Conservation (phyloP, 108 stramenopile species). For the Chaetoceros muelleri region DNA sequence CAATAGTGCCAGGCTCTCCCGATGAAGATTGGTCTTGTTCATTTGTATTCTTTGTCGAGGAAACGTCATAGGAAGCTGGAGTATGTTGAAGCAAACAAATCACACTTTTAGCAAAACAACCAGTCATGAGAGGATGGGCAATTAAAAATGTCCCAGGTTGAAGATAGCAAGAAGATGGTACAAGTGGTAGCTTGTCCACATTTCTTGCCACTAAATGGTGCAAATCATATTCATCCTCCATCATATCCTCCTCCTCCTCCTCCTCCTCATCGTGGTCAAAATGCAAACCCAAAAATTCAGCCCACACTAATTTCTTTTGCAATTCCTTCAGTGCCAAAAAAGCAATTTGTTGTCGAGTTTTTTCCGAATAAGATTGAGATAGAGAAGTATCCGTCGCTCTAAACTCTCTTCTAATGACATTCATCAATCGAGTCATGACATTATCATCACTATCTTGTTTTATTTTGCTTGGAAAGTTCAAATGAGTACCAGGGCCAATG, state of each 20-base stretch:
- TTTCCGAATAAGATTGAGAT: conserved; percentile 29
- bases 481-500: conserved; percentile 15
- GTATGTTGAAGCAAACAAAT: conserved; percentile 67
- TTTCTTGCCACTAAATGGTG: conserved; percentile 11
- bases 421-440: conserved; percentile 8
- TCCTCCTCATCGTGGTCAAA: not conserved
- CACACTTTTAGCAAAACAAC: conserved; percentile 61
- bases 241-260: conserved; percentile 7
- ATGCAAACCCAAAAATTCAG: conserved; percentile 26
- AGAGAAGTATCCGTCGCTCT: conserved; percentile 21
- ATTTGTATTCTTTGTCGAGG: conserved; percentile 1
- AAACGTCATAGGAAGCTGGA: not conserved
- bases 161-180: conserved; percentile 25
- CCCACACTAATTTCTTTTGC: conserved; percentile 62
- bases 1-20: conserved; percentile 1
- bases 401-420: conserved; percentile 67
- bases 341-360: conserved; percentile 40
- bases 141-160: conserved; percentile 64
- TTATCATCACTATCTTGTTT: conserved; percentile 3
- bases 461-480: conserved; percentile 23
- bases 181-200: conserved; percentile 19
- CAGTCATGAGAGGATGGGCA: conserved; percentile 69
- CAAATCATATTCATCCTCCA: conserved; percentile 17
- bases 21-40: not conserved
- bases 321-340: conserved; percentile 56